Percentiles rank a stretch among this genome's conserved stretches.
These are phyloP conservation scores for Lecanoromycetidae sp. DNA, from an alignment of 2,329 filamentous ascomycete genomes.

Conservation along the genomic window DNA sequence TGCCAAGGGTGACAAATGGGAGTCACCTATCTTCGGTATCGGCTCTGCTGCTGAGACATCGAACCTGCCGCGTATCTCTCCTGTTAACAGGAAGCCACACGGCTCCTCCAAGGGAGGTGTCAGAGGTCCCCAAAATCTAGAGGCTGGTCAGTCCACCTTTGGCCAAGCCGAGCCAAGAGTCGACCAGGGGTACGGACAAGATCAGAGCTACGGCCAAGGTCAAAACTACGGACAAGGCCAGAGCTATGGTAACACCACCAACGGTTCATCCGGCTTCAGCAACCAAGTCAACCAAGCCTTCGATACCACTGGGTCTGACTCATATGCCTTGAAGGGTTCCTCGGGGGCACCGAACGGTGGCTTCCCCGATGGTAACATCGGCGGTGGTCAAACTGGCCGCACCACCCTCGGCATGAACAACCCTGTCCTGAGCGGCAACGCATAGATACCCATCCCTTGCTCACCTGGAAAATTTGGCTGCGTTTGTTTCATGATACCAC, in stretches of 20 bases:
- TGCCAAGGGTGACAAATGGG: constrained; percentile 80
- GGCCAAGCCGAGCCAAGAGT: constrained; percentile 10
- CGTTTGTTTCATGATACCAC: constrained; percentile 20
- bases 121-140: constrained; percentile 19
- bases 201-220: background rate
- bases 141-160: constrained; percentile 11
- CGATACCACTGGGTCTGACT: constrained; percentile 8
- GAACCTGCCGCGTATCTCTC: constrained; percentile 50
- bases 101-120: constrained; percentile 29
- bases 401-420: constrained; percentile 18
- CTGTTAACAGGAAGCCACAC: constrained; percentile 49
- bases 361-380: background rate
- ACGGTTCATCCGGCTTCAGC: constrained; percentile 14
- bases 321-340: constrained; percentile 15
- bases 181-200: constrained; percentile 7
- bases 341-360: constrained; percentile 13
- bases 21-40: constrained; percentile 85
- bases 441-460: constrained; percentile 11
- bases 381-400: constrained; percentile 7
- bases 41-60: constrained; percentile 62
- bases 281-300: constrained; percentile 18
- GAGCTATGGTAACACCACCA: constrained; percentile 2
- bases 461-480: constrained; percentile 10
- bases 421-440: constrained; percentile 17
- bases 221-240: background rate